Conservation (phyloP, 176 grass and related monocot genomes). For the Bromus sterilis region DNA sequence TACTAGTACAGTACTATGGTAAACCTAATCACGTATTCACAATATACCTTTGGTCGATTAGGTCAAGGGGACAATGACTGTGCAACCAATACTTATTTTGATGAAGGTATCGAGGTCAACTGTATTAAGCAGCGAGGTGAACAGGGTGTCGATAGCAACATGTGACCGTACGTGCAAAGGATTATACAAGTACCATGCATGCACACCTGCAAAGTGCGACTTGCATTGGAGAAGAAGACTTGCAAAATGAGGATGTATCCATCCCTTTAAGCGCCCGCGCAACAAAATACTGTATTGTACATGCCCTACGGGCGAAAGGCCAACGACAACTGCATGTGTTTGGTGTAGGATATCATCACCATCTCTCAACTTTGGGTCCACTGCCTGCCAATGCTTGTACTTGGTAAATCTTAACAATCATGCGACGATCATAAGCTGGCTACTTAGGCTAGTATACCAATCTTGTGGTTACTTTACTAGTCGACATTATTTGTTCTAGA, state of each 20-base stretch:
- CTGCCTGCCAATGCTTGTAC: too few relatives aligned
- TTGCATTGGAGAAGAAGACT: not conserved
- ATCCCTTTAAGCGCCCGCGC: not conserved
- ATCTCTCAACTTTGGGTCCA: too few relatives aligned
- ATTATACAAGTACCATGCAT: not conserved
- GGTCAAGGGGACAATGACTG: conserved; percentile 18
- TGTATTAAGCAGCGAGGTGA: not conserved
- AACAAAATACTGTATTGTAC: not conserved
- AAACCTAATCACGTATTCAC: not conserved
- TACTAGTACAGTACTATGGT: not conserved
- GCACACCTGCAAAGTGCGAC: not conserved
- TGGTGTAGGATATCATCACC: not conserved
- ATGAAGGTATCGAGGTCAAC: not conserved
- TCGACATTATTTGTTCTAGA: too few relatives aligned
- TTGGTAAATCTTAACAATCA: too few relatives aligned
- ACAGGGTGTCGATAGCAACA: not conserved
- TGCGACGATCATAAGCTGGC: too few relatives aligned
- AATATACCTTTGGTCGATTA: not conserved
- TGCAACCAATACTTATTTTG: not conserved
- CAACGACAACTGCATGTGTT: not conserved
- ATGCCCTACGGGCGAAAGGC: not conserved
- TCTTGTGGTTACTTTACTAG: too few relatives aligned
- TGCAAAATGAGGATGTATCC: not conserved
- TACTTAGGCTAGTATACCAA: too few relatives aligned
- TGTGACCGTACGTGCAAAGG: not conserved